Evolutionary conservation across 208 protist genomes (phyloP), one percentile per base, ranked within the genome.

Genomic region (Lotmaria passim): DNA sequence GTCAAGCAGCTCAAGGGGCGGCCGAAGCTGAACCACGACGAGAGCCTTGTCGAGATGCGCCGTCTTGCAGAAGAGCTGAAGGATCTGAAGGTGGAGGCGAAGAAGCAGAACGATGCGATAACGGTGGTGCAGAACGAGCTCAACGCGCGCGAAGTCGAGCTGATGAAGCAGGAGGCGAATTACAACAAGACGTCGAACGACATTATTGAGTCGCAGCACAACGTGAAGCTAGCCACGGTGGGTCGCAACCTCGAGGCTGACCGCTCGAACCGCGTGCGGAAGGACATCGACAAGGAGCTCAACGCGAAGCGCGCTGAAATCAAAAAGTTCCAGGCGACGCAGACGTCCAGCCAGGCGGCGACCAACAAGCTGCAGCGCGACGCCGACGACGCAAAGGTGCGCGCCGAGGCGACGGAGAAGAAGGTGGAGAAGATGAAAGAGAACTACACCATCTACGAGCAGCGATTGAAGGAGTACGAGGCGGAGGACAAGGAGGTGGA

Each of bases 151-250:
- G 86, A 96, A 69, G 76, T 91, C 72, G 87, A 89, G 78, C 73
- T 95, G 33, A 95, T 95, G 87, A 90, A 89, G 71, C 87, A 91
- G 69, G 90, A 95, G 69, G 87, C 83, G 2, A 66, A 57, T 15
- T 83, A 95, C 74, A 78, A 93, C 75, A 58, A 83, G 64, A 52
- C 62, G 11, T 48, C 63, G 11, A 59, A 76, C 24, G 50, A 83
- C 12, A 48, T 87, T 21, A 67, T 36, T 10, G 41, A 85, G 53
- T 73, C 78, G 46, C 77, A 84, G 46, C 50, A 76, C 19, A 73
- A 83, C 23, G 51, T 89, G 3, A 73, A 79, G 55, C 73, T 89
- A 26, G 79, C 70, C n/a, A 73, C 76, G 2, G 81, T 90, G 39
- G 75, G 69, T 24, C 79, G 79, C 36, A 83, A 81, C 72, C 53